These are phyloP conservation scores for Pythium sp. DNA, from an alignment of 352 stramenopile genomes.

Conservation along the genomic window DNA sequence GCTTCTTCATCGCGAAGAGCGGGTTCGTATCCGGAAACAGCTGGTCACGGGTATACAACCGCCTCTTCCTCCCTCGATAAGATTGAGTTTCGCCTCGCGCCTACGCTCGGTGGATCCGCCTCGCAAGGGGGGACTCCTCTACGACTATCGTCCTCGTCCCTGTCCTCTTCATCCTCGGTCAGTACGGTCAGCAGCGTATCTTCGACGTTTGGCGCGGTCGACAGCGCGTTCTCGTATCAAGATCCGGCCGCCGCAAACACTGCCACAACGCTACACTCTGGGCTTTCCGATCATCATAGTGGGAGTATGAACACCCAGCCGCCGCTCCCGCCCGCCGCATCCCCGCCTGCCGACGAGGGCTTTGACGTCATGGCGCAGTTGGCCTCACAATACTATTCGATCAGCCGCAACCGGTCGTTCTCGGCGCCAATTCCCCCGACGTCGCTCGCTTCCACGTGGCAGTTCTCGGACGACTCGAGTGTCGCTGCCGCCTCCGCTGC, in stretches of 20 bases:
- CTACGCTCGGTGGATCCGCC: not conserved
- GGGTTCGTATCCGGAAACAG: slow-evolving; percentile 21
- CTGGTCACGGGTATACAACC: slow-evolving; percentile 15
- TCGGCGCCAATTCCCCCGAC: slow-evolving; percentile 68
- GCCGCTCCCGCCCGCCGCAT: not conserved
- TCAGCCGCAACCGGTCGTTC: slow-evolving; percentile 66
- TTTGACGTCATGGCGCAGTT: slow-evolving; percentile 84
- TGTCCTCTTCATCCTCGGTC: slow-evolving; percentile 18
- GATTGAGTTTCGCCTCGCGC: slow-evolving; percentile 25
- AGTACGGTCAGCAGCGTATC: slow-evolving; percentile 8
- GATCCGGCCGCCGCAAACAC: not conserved
- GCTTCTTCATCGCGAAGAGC: slow-evolving; percentile 11
- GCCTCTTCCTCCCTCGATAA: slow-evolving; percentile 25
- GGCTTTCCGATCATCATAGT: slow-evolving; percentile 3
- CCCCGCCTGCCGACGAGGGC: slow-evolving; percentile 23
- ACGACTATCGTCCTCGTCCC: slow-evolving; percentile 17
- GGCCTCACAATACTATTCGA: slow-evolving; percentile 76
- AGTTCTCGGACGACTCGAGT: slow-evolving; percentile 45
- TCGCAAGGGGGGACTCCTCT: slow-evolving; percentile 9
- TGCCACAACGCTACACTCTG: slow-evolving; percentile 11
- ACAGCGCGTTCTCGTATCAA: slow-evolving; percentile 21
- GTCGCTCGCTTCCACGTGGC: slow-evolving; percentile 53
- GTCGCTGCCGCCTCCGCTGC: slow-evolving; percentile 18
- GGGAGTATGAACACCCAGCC: slow-evolving; percentile 10
- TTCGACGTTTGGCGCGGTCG: slow-evolving; percentile 15